Evolutionary conservation across 768 basidiomycete genomes (phyloP).

Genomic region (Postia placenta): DNA sequence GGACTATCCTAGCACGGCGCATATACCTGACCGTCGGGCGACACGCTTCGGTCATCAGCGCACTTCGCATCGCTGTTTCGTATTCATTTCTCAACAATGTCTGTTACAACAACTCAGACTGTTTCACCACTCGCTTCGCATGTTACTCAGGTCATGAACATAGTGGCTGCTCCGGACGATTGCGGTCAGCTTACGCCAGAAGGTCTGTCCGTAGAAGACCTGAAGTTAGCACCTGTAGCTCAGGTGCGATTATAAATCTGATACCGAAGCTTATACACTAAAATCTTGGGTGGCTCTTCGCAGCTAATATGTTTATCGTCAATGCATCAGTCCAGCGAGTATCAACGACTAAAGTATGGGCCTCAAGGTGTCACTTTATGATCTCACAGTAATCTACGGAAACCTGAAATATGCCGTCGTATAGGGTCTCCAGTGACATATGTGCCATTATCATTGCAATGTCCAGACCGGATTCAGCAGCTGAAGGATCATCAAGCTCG

Average conservation of each 20-base stretch:
- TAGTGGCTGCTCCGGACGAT: not conserved
- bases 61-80: too few species aligned
- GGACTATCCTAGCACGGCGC: too few species aligned
- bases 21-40: too few species aligned
- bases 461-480: constrained; percentile 50
- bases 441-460: constrained; percentile 54
- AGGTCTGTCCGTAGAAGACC: not conserved
- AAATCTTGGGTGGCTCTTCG: too few species aligned
- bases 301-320: not conserved
- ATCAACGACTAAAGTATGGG: constrained; percentile 66
- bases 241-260: too few species aligned
- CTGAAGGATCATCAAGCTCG: constrained; percentile 47
- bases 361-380: constrained; percentile 26
- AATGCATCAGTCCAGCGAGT: constrained; percentile 35
- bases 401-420: not conserved
- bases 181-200: not conserved
- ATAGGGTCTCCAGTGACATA: constrained; percentile 55
- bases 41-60: too few species aligned
- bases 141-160: not conserved
- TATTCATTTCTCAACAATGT: too few species aligned
- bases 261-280: too few species aligned
- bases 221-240: not conserved
- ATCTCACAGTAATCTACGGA: constrained; percentile 1
- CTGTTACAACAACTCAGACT: not conserved
- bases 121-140: not conserved